phyloP scores from a whole-genome alignment of 768 basidiomycete genomes.

The Suillus lakei region DNA sequence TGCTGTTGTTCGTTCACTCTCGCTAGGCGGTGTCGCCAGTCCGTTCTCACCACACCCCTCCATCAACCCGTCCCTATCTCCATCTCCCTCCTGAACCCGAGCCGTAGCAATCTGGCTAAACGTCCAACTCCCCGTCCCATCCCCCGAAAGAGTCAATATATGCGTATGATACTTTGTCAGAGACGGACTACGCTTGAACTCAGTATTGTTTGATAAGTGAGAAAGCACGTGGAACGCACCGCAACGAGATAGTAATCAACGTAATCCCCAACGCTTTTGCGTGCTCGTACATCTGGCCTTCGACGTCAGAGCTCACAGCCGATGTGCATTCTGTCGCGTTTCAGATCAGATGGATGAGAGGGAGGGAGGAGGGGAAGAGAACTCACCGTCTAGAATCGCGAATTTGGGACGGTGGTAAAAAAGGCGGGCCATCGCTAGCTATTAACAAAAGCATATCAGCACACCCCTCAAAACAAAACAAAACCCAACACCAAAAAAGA shows the following conservation, averaged over 20 bases:
- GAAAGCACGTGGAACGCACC: no score
- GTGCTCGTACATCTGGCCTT: constrained; percentile 94
- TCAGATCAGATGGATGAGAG: constrained; percentile 47
- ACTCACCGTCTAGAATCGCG: constrained; percentile 67
- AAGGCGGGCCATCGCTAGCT: constrained; percentile 93
- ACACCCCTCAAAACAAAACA: not conserved
- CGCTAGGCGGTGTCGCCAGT: not conserved
- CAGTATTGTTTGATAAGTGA: no score
- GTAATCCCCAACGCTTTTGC: constrained; percentile 90
- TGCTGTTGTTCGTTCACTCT: not conserved
- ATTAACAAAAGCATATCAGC: not conserved
- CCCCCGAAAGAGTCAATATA: constrained; percentile 78
- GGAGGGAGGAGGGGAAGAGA: not conserved
- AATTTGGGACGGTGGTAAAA: constrained; percentile 88
- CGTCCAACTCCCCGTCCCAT: constrained; percentile 72
- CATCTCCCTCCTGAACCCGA: not conserved
- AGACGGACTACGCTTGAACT: no score
- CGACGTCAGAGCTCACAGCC: constrained; percentile 95
- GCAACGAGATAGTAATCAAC: constrained; percentile 89
- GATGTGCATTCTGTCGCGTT: constrained; percentile 80
- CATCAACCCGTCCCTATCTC: constrained; percentile 6
- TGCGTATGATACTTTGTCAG: constrained; percentile 90
- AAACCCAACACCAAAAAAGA: constrained; percentile 8
- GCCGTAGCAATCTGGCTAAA: constrained; percentile 57
- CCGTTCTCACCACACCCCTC: not conserved